A percentile compares a stretch with the other conserved stretches of the same genome.
phyloP scores from a whole-genome alignment of 2,329 filamentous ascomycete genomes.

The Diaporthe citriasiana region DNA sequence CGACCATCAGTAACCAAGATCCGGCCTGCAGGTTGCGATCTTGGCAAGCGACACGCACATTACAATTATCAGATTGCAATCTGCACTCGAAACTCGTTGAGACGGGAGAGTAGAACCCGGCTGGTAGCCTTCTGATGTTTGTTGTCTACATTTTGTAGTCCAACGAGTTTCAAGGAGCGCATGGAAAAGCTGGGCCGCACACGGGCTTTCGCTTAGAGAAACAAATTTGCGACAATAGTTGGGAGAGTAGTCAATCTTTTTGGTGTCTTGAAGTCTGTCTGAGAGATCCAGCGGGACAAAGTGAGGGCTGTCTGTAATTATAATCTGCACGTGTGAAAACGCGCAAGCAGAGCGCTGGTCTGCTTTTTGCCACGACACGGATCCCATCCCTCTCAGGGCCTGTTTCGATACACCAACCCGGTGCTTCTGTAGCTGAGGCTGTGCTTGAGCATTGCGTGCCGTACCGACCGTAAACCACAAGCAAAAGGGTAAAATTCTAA shows the following conservation, averaged over 20 bases:
- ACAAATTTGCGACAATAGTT: neutral
- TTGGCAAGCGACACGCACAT: neutral
- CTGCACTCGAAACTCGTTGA: neutral
- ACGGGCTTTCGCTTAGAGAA: neutral
- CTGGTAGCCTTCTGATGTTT: neutral
- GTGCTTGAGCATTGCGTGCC: too few species aligned
- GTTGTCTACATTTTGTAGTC: neutral
- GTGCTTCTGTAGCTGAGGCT: neutral
- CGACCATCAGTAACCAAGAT: neutral
- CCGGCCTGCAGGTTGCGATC: neutral
- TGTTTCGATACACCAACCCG: neutral
- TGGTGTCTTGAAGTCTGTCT: neutral
- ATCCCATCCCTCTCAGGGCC: neutral
- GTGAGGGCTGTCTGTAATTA: neutral
- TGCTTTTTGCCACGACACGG: neutral
- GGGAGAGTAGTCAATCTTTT: slow-evolving; percentile 24
- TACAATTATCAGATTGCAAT: neutral
- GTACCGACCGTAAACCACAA: neutral
- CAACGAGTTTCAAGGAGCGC: neutral
- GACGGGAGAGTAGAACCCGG: neutral
- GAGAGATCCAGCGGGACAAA: neutral
- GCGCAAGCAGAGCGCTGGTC: neutral
- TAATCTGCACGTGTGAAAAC: neutral
- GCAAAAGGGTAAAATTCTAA: neutral
- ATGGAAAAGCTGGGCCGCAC: neutral